These are phyloP conservation scores for Talaromyces adpressus DNA, from an alignment of 495 filamentous ascomycete genomes.

Conservation along the genomic window DNA sequence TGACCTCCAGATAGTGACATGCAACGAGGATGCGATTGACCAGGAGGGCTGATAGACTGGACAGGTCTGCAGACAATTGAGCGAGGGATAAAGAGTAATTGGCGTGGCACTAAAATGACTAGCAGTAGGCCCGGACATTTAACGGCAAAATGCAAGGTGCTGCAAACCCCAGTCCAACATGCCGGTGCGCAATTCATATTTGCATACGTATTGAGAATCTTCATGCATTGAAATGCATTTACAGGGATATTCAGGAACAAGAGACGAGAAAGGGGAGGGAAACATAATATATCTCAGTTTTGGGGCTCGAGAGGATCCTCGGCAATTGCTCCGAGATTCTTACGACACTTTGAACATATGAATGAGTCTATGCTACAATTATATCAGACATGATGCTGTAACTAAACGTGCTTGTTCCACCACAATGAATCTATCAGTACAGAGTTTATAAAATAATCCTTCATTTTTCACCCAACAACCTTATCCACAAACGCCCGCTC, in stretches of 20 bases:
- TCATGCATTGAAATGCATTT: not conserved
- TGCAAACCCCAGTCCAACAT: not conserved
- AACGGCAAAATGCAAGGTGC: not conserved
- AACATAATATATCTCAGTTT: not conserved
- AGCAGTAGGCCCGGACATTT: slow-evolving; percentile 1
- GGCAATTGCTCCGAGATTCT: not conserved
- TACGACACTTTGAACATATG: not conserved
- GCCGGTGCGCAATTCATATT: not conserved
- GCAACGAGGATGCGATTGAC: not conserved
- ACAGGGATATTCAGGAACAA: not conserved
- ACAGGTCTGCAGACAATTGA: not conserved
- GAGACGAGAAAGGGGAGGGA: not conserved
- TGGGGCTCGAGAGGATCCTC: not conserved
- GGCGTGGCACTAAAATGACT: not conserved
- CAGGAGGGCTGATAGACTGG: not conserved
- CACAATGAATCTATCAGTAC: slow-evolving; percentile 3
- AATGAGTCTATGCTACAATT: slow-evolving; percentile 1
- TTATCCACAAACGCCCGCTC: slow-evolving; percentile 84
- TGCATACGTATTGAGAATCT: not conserved
- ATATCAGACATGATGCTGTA: not conserved
- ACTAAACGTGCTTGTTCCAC: not conserved
- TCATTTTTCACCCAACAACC: slow-evolving; percentile 49
- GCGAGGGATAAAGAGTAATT: not conserved
- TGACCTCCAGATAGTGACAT: not conserved
- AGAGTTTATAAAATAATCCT: not conserved